Conservation (phyloP, 2,329 filamentous ascomycete genomes). For the Beauveria rudraprayagi region DNA sequence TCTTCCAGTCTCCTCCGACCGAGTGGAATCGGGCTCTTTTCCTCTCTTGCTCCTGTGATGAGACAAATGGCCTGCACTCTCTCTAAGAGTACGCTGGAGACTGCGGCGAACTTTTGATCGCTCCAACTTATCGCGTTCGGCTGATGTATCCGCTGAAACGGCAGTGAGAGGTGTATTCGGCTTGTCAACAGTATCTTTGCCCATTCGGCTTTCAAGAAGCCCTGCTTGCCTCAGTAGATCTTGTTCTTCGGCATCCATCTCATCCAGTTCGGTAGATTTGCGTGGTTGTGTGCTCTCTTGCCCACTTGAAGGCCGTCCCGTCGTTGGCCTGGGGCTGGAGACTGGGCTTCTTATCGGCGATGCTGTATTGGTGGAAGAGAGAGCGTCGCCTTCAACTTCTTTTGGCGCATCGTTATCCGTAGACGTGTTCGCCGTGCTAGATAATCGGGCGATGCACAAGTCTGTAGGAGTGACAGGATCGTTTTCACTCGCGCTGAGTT, state of each 20-base stretch:
- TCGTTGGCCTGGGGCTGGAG: constrained; percentile 17
- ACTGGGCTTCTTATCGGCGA: constrained; percentile 15
- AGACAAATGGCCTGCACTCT: constrained; percentile 59
- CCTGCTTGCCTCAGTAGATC: constrained; percentile 61
- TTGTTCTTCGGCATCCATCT: constrained; percentile 59
- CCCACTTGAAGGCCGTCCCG: constrained; percentile 16
- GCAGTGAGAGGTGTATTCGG: constrained; percentile 27
- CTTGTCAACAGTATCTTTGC: constrained; percentile 25
- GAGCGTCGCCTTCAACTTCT: neutral
- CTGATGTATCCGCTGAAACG: constrained; percentile 26
- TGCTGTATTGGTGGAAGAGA: constrained; percentile 18
- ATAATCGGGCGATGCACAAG: constrained; percentile 14
- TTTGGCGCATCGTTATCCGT: neutral
- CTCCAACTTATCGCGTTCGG: constrained; percentile 44
- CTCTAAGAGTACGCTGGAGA: constrained; percentile 80
- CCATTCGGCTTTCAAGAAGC: constrained; percentile 40
- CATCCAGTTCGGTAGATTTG: constrained; percentile 26
- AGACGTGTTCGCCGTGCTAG: constrained; percentile 5
- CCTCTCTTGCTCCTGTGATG: constrained; percentile 68
- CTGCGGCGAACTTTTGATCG: constrained; percentile 71
- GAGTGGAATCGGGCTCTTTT: constrained; percentile 43
- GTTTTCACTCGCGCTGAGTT: constrained; percentile 18
- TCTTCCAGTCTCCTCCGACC: constrained; percentile 33
- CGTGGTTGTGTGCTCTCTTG: constrained; percentile 13
- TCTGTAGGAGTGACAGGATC: constrained; percentile 22